These are phyloP conservation scores for Globisporangium middletonii DNA, from an alignment of 352 stramenopile species.

Conservation along the genomic window DNA sequence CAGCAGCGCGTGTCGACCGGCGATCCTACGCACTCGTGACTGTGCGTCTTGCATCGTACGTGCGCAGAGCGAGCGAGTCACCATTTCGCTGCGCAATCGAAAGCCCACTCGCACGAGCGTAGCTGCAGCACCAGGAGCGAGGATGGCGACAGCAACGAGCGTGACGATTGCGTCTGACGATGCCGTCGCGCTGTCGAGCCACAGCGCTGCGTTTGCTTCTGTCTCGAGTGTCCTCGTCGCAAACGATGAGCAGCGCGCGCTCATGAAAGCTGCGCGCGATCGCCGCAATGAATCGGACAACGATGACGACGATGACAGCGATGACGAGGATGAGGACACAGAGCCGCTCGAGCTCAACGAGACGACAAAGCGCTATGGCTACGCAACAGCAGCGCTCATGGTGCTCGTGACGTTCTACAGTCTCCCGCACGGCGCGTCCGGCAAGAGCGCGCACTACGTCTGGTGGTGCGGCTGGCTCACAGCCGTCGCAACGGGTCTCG, in stretches of 20 bases:
- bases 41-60: neutral
- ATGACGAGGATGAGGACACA: conserved; percentile 11
- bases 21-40: neutral
- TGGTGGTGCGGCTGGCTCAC: conserved; percentile 98
- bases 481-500: conserved; percentile 92
- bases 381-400: conserved; percentile 42
- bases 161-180: conserved; percentile 8
- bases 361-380: conserved; percentile 27
- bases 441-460: conserved; percentile 85
- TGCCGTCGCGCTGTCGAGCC: neutral
- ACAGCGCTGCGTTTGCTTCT: conserved; percentile 3
- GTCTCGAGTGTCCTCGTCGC: too few relatives aligned
- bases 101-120: neutral
- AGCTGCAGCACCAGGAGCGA: conserved; percentile 1
- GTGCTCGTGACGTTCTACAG: conserved; percentile 64
- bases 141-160: neutral
- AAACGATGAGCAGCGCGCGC: conserved; percentile 1
- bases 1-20: too few relatives aligned
- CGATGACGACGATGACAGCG: neutral
- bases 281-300: neutral
- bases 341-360: conserved; percentile 19
- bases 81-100: conserved; percentile 13
- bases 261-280: conserved; percentile 2
- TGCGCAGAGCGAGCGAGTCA: neutral
- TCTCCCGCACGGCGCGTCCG: conserved; percentile 28